phyloP scores from a whole-genome alignment of 1,284 basidiomycete species.

The Porogramme epimiltina region DNA sequence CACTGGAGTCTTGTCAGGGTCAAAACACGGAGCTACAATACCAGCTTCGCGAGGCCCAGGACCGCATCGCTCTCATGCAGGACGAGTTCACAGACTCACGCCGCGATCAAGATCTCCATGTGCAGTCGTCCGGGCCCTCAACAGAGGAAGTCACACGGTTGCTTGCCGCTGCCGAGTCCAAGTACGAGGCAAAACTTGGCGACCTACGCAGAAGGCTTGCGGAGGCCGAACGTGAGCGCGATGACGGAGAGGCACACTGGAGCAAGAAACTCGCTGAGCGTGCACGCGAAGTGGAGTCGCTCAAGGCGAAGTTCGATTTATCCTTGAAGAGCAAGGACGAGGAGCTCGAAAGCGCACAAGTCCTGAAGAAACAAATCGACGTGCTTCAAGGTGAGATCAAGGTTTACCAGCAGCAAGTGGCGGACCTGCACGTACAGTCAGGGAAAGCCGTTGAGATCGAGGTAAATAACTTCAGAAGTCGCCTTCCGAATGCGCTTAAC shows the following conservation, averaged over 20 bases:
- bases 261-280: conserved; percentile 77
- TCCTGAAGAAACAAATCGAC: conserved; percentile 57
- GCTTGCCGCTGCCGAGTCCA: conserved; percentile 76
- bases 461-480: conserved; percentile 45
- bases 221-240: conserved; percentile 70
- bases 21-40: conserved; percentile 84
- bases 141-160: conserved; percentile 74
- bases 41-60: conserved; percentile 79
- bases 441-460: conserved; percentile 58
- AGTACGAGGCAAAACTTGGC: conserved; percentile 73
- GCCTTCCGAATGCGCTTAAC: background rate
- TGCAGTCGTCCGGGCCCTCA: conserved; percentile 49
- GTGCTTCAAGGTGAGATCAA: conserved; percentile 52
- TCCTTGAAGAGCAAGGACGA: conserved; percentile 58
- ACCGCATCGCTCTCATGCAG: conserved; percentile 67
- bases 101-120: conserved; percentile 53
- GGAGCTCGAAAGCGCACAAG: conserved; percentile 56
- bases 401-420: conserved; percentile 46
- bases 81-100: conserved; percentile 74
- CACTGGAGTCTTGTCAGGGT: conserved; percentile 72
- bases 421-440: conserved; percentile 49
- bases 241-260: conserved; percentile 84
- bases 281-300: conserved; percentile 73
- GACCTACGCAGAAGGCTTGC: conserved; percentile 65
- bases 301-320: conserved; percentile 61